phyloP scores from a whole-genome alignment of 2,329 filamentous ascomycete species.

The Orbilia oligospora region DNA sequence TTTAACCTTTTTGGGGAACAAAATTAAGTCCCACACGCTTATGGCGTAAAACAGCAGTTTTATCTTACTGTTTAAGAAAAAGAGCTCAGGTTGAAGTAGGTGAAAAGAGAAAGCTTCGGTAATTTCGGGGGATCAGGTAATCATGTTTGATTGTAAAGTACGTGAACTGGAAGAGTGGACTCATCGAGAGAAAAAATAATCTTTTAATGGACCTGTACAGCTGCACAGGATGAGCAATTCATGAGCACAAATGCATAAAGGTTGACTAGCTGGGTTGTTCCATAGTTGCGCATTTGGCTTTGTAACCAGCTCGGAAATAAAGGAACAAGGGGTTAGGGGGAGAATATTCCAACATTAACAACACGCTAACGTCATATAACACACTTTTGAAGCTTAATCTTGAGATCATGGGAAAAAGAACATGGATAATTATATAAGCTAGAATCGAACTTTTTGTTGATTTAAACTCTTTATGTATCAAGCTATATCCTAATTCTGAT shows the following conservation, averaged over 20 bases:
- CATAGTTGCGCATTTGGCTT: conserved; percentile 20
- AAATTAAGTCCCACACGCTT: no score
- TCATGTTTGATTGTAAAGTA: conserved; percentile 11
- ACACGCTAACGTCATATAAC: no score
- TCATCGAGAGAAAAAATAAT: neutral
- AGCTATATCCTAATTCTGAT: conserved; percentile 14
- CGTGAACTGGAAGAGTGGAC: neutral
- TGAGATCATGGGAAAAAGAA: neutral
- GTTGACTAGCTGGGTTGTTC: conserved; percentile 5
- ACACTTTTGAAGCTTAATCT: neutral
- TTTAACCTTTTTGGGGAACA: neutral
- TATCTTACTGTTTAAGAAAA: no score
- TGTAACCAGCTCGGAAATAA: conserved; percentile 15
- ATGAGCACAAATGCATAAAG: neutral
- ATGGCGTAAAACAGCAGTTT: no score
- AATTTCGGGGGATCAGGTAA: conserved; percentile 11
- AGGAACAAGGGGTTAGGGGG: neutral
- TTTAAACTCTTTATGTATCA: conserved; percentile 12
- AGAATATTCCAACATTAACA: conserved; percentile 7
- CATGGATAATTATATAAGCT: neutral
- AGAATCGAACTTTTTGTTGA: conserved; percentile 17
- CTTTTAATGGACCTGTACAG: no score
- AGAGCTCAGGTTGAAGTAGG: no score
- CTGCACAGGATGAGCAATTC: conserved; percentile 16
- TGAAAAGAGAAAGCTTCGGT: neutral